Evolutionary conservation across 805 yeast genomes (phyloP), one percentile per base, ranked within the genome.

Genomic region (Saccharomyces kudriavzevii): DNA sequence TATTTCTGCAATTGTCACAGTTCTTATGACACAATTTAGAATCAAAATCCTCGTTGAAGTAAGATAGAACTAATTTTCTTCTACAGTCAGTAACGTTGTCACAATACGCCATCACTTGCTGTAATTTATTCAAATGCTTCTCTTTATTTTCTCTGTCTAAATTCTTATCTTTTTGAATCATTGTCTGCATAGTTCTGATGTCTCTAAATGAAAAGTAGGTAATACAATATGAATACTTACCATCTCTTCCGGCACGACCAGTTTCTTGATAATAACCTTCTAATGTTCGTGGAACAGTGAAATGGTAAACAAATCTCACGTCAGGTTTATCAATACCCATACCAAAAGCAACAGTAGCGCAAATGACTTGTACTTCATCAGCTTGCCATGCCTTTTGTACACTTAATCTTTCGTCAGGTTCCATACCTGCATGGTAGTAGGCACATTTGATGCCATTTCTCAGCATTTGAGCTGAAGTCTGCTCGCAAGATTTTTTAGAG

Each of bases 291-390:
- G 99, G 98, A 28, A 94, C 71, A 4, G 94, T 87, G 57, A 86
- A 77, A 70, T 94, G 99, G 47, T 88, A 82, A 3, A 94, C 99
- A 73, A 78, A 92, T 43, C 99, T 74, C 11, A 94, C 99, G 70
- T 94, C 96, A 0, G 97, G 89, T 68, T 94, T 94, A 71, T 94
- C 99, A 54, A 94, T 94, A 49, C 99, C 99, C 99, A 94, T 94
- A 26, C 99, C 99, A 75, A 94, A 94, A 0, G 99, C 99, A 61
- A 94, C 88, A 0, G 99, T 94, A 0, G 99, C 99, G 73, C 98
- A 94, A 11, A 94, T 90, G 0, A 91, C 85, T 63, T 84, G 85
- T 24, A 85, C 73, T 20, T 70, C 67, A 51, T 86, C 85, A 1
- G 72, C 67, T 67, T 94, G 99, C 99, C 99, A 94, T 29, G 73